phyloP scores from a whole-genome alignment of 345 rosid species.

The Conringia planisiliqua region DNA sequence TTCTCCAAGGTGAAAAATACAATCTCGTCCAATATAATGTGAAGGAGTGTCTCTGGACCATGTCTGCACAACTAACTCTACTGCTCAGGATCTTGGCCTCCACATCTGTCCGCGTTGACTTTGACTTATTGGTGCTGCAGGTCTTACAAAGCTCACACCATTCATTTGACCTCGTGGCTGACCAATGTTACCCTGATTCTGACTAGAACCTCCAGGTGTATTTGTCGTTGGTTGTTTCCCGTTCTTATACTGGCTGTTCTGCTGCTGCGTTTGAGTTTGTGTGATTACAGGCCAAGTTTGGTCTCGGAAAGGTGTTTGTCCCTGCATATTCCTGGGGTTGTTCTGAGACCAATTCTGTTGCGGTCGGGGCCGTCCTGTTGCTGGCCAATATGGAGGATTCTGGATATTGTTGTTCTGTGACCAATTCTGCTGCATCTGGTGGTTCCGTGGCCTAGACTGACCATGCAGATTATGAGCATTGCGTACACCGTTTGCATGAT shows the following conservation, averaged over 20 bases:
- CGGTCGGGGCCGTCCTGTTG: constrained; percentile 12
- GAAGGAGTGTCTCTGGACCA: neutral
- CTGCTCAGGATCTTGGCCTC: constrained; percentile 44
- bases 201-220: constrained; percentile 28
- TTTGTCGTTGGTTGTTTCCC: constrained; percentile 12
- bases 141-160: constrained; percentile 2
- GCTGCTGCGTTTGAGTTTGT: constrained; percentile 29
- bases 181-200: constrained; percentile 7
- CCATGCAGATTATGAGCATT: constrained; percentile 8
- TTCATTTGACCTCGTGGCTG: constrained; percentile 4
- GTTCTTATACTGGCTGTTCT: constrained; percentile 11
- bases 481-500: constrained; percentile 11
- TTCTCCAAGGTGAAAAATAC: neutral
- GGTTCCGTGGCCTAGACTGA: constrained; percentile 28
- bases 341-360: constrained; percentile 33
- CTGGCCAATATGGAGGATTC: constrained; percentile 22
- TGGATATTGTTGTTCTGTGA: constrained; percentile 10
- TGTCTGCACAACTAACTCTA: constrained; percentile 15
- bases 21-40: constrained; percentile 18
- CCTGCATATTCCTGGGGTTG: constrained; percentile 15
- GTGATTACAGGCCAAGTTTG: constrained; percentile 7
- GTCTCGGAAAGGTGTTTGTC: constrained; percentile 19
- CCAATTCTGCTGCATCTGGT: constrained; percentile 32
- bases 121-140: constrained; percentile 14
- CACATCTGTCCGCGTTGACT: constrained; percentile 38